These are phyloP conservation scores for Paramyrothecium roridum DNA, from an alignment of 2,329 filamentous ascomycete genomes.

Conservation along the genomic window DNA sequence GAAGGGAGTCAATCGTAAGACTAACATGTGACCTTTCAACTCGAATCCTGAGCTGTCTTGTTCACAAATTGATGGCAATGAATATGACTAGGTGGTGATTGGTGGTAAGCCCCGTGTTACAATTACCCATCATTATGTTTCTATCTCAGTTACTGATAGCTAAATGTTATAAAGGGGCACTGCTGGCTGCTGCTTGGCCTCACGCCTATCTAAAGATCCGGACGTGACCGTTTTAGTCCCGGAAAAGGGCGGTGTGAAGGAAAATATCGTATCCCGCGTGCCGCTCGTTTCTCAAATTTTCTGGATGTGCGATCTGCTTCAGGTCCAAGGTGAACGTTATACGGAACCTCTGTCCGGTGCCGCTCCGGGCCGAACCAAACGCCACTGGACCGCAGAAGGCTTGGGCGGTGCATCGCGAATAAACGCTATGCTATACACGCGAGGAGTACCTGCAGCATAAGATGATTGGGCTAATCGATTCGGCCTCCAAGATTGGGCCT, in stretches of 20 bases:
- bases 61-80: too few species aligned
- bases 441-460: constrained; percentile 23
- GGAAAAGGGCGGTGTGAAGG: constrained; percentile 27
- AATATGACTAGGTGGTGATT: too few species aligned
- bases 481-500: constrained; percentile 29
- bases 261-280: constrained; percentile 22
- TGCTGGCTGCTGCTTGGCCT: constrained; percentile 43
- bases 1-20: too few species aligned
- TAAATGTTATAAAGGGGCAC: too few species aligned
- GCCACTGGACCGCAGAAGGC: not conserved
- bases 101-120: too few species aligned
- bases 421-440: constrained; percentile 28
- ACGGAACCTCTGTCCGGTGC: constrained; percentile 9
- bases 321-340: not conserved
- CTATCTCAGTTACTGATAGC: too few species aligned
- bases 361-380: not conserved
- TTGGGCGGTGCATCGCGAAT: constrained; percentile 27
- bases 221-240: constrained; percentile 33
- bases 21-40: too few species aligned
- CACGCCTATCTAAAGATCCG: constrained; percentile 36
- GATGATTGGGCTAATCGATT: constrained; percentile 23
- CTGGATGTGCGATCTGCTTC: not conserved
- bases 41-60: too few species aligned
- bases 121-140: not conserved
- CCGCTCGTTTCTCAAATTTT: constrained; percentile 17